Conservation (phyloP, 108 stramenopile species). For the Cyclotella distinguenda region DNA sequence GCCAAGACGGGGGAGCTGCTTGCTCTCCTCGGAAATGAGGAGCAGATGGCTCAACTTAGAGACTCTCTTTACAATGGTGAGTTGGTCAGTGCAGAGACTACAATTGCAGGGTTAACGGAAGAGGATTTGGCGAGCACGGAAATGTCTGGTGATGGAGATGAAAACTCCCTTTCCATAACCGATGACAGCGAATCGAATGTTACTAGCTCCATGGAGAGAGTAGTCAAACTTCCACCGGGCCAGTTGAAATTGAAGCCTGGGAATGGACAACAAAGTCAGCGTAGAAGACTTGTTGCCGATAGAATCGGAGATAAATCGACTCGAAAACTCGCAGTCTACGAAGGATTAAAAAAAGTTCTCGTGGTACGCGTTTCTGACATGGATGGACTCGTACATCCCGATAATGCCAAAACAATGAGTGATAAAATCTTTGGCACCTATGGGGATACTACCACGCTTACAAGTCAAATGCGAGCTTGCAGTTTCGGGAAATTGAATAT, state of each 20-base stretch:
- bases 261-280: conserved; percentile 8
- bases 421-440: conserved; percentile 26
- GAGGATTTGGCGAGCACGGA: neutral
- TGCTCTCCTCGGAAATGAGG: conserved; percentile 1
- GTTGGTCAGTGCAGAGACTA: conserved; percentile 8
- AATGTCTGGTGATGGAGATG: neutral
- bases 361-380: conserved; percentile 4
- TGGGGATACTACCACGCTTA: conserved; percentile 30
- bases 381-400: conserved; percentile 7
- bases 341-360: neutral
- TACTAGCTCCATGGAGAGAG: neutral
- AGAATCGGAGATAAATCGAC: neutral
- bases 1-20: neutral
- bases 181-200: neutral
- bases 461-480: conserved; percentile 21
- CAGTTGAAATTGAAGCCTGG: conserved; percentile 2
- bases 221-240: neutral
- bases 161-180: neutral
- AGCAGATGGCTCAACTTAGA: conserved; percentile 6
- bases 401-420: conserved; percentile 4
- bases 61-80: neutral
- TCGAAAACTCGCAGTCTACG: conserved; percentile 6
- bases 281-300: neutral
- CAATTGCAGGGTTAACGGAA: conserved; percentile 7
- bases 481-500: conserved; percentile 35